phyloP scores from a whole-genome alignment of 225 moss, liverwort and hornwort genomes.

The Pleurozium schreberi region DNA sequence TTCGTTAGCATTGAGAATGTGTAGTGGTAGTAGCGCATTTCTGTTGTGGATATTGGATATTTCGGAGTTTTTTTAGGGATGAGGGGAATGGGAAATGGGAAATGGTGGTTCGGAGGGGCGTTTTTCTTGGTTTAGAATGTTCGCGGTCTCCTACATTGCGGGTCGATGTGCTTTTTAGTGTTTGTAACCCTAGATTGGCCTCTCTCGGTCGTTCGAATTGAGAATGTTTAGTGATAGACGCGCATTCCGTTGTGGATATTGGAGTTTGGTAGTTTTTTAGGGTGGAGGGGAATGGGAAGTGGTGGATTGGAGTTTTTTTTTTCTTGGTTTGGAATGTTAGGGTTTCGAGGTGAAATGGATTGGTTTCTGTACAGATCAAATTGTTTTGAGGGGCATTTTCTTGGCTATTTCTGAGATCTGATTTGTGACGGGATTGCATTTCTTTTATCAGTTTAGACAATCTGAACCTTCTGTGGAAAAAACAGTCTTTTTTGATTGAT shows the following conservation, averaged over 20 bases:
- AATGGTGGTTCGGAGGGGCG: neutral
- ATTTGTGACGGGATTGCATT: neutral
- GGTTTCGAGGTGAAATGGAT: neutral
- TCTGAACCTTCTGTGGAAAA: neutral
- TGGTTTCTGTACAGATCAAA: neutral
- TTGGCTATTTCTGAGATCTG: neutral
- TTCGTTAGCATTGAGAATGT: neutral
- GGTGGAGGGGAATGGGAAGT: neutral
- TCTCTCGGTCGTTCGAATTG: neutral
- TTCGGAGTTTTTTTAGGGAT: neutral
- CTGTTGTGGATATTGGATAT: neutral
- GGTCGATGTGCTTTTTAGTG: neutral
- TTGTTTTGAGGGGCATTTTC: neutral
- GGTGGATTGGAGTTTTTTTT: neutral
- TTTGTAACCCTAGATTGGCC: neutral
- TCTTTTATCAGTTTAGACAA: neutral
- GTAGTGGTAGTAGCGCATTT: neutral
- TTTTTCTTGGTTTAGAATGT: neutral
- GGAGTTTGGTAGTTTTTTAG: neutral
- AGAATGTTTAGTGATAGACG: neutral
- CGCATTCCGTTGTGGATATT: neutral
- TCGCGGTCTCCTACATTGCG: conserved; percentile 34
- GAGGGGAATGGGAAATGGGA: neutral
- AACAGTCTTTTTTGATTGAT: neutral
- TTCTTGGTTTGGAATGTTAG: neutral